Conservation (phyloP, 805 yeast genomes). For the Schwanniomyces yamadae region DNA sequence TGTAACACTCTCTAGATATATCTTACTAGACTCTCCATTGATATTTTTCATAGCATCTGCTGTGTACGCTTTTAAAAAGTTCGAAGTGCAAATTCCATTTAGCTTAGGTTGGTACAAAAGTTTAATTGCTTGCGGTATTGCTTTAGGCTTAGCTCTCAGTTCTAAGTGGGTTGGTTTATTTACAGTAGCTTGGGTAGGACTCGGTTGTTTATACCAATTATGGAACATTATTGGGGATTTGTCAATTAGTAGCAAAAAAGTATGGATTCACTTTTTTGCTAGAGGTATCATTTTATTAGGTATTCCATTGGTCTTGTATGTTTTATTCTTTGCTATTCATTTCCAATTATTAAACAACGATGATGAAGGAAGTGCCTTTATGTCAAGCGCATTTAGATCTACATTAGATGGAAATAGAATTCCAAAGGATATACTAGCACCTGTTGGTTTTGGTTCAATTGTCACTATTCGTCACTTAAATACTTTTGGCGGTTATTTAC, state of each 20-base stretch:
- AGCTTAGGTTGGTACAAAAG: constrained; percentile 55
- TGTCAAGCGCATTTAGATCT: constrained; percentile 71
- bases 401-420: constrained; percentile 58
- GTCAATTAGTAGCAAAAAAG: constrained; percentile 42
- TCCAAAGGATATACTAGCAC: constrained; percentile 57
- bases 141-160: constrained; percentile 70
- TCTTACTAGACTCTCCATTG: constrained; percentile 73
- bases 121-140: constrained; percentile 62
- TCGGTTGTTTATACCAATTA: constrained; percentile 56
- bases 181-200: constrained; percentile 77
- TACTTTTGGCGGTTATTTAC: constrained; percentile 78
- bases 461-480: constrained; percentile 66
- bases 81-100: constrained; percentile 65
- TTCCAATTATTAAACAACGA: constrained; percentile 55
- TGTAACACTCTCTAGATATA: constrained; percentile 72
- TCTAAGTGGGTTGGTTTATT: constrained; percentile 86
- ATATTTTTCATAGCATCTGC: constrained; percentile 75
- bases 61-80: constrained; percentile 61
- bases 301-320: constrained; percentile 56
- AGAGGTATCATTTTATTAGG: constrained; percentile 58
- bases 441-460: constrained; percentile 71
- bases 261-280: constrained; percentile 46
- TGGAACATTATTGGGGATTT: constrained; percentile 78
- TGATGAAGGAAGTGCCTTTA: constrained; percentile 71
- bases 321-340: constrained; percentile 61